These are phyloP conservation scores for Ascoidea tarda DNA, from an alignment of 805 yeast species.

Conservation along the genomic window DNA sequence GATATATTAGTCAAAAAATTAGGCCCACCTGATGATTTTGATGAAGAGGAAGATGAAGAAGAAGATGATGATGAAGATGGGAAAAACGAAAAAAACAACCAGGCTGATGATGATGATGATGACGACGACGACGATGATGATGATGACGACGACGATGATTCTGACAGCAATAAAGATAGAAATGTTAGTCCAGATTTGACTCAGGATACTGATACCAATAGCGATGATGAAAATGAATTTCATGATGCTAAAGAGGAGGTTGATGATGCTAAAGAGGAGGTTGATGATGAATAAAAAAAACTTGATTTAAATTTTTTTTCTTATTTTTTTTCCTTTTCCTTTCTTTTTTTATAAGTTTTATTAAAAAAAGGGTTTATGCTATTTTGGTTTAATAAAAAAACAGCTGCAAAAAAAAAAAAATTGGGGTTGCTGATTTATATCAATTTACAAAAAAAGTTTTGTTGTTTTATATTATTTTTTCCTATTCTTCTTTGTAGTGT, in stretches of 20 bases:
- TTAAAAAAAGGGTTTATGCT: too few species aligned
- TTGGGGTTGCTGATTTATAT: too few species aligned
- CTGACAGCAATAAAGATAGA: slow-evolving; percentile 25
- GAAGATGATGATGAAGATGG: slow-evolving; percentile 16
- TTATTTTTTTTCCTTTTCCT: too few species aligned
- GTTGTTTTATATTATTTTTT: too few species aligned
- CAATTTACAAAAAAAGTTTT: too few species aligned
- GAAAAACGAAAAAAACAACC: slow-evolving; percentile 1
- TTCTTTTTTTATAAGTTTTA: too few species aligned
- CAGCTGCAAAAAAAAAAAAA: too few species aligned
- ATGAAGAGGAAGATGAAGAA: slow-evolving; percentile 21
- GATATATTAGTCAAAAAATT: slow-evolving; percentile 33
- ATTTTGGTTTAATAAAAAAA: too few species aligned
- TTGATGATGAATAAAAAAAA: slow-evolving; percentile 1
- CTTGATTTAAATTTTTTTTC: too few species aligned
- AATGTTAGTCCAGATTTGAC: slow-evolving; percentile 31
- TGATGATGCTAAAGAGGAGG: slow-evolving; percentile 25
- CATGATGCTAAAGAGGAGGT: slow-evolving; percentile 27
- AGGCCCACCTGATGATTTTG: slow-evolving; percentile 14
- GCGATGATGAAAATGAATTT: slow-evolving; percentile 22
- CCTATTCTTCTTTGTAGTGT: too few species aligned
- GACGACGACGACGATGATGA: slow-evolving; percentile 22
- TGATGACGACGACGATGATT: slow-evolving; percentile 33
- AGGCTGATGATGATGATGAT: slow-evolving; percentile 5
- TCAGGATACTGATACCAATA: slow-evolving; percentile 24